Percentiles rank a stretch among this genome's conserved stretches.
These are phyloP conservation scores for Ustilago bromivora DNA, from an alignment of 1,284 basidiomycete species.

Conservation along the genomic window DNA sequence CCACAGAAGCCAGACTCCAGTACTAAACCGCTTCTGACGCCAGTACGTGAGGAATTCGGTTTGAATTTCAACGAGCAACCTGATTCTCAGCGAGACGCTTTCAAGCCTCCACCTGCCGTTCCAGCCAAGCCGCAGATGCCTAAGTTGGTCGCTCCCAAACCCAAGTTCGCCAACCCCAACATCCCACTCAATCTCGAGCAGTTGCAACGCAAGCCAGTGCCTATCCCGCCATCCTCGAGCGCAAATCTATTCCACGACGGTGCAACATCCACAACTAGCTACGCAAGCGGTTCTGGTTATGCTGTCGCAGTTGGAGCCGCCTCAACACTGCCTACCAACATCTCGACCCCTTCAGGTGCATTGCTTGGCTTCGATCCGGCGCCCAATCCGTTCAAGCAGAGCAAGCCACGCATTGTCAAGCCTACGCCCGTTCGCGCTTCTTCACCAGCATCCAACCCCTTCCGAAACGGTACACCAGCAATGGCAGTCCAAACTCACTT, in stretches of 20 bases:
- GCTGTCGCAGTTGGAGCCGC: slow-evolving; percentile 41
- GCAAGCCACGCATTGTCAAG: slow-evolving; percentile 62
- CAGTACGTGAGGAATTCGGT: slow-evolving; percentile 41
- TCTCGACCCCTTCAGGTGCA: slow-evolving; percentile 34
- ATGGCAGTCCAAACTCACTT: slow-evolving; percentile 40
- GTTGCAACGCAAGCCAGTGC: slow-evolving; percentile 36
- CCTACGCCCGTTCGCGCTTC: slow-evolving; percentile 64
- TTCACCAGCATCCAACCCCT: slow-evolving; percentile 53
- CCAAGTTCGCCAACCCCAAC: slow-evolving; percentile 47
- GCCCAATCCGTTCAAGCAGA: slow-evolving; percentile 65
- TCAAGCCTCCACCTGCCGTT: slow-evolving; percentile 45
- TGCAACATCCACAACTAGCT: slow-evolving; percentile 23
- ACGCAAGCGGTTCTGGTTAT: slow-evolving; percentile 39
- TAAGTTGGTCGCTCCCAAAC: slow-evolving; percentile 45
- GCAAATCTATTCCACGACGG: slow-evolving; percentile 53
- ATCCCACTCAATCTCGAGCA: slow-evolving; percentile 43
- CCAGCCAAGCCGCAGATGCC: slow-evolving; percentile 56
- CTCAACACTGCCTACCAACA: slow-evolving; percentile 32
- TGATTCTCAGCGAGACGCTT: slow-evolving; percentile 9
- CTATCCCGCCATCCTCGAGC: slow-evolving; percentile 35
- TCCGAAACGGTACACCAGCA: slow-evolving; percentile 47
- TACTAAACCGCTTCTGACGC: slow-evolving; percentile 48
- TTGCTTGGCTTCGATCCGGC: slow-evolving; percentile 63
- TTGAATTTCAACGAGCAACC: slow-evolving; percentile 12
- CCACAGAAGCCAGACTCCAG: slow-evolving; percentile 42